Base-by-base conservation (phyloP, 306 rosid species). In the Vachellia pachyceras region DNA sequence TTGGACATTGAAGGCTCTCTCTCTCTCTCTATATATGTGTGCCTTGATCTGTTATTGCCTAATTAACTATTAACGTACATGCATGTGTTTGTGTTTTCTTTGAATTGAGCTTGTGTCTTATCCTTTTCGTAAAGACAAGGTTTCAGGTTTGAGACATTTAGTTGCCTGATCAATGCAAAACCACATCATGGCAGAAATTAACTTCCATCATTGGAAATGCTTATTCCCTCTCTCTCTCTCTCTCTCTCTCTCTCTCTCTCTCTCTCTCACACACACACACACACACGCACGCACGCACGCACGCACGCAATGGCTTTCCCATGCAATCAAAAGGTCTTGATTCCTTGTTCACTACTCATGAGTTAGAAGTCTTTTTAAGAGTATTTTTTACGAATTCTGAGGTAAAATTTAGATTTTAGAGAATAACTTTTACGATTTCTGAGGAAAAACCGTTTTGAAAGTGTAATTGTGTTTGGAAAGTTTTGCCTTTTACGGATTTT, bases 181-280 rank as follows among this genome's bases (percentile, higher is more conserved):
- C 66, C 66, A 23, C 0, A 11, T 60, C 13, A 0, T 37, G 3
- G 15, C 0, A 11, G 7, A 44, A 44, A 42, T 42, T 0, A 11
- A 55, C 83, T 77, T 86, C 44, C 17, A 40, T 72, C 72, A 33
- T 47, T 66, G 85, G 84, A 46, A 76, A 52, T 15, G 39, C 50
- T 66, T 58, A 40, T 79, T 83, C 83, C 57, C 82, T 35, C 25
- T 65, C 44, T 17, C 6, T 10, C 35, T 10, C 50, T 12, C 29
- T 2, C 25, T 66, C 36, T 12, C 23, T 17, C 10, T 1, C 35
- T n/a, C 36, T 10, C 23, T 17, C 57, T 7, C 37, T 1, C n/a
- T 29, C n/a, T n/a, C n/a, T n/a, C n/a, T n/a, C n/a, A n/a, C n/a
- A n/a, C n/a, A n/a, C n/a, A n/a, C n/a, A n/a, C n/a, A n/a, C n/a